phyloP scores from a whole-genome alignment of 2,329 filamentous ascomycete species.

The Lachnellula cervina region DNA sequence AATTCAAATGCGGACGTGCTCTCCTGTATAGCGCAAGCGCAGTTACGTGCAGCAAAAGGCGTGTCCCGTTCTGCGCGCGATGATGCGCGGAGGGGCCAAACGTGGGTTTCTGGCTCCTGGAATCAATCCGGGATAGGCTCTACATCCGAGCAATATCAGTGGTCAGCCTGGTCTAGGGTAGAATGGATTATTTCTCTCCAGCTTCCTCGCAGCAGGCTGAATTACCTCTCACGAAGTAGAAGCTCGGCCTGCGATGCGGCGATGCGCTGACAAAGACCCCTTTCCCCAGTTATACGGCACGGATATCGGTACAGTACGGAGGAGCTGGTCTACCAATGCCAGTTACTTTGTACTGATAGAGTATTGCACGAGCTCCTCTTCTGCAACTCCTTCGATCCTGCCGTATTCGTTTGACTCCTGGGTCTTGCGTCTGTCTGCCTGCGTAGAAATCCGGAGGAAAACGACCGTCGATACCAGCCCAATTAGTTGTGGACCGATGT shows the following conservation, averaged over 20 bases:
- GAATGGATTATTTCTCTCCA: neutral
- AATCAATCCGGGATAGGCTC: too few relatives aligned
- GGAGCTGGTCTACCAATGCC: too few relatives aligned
- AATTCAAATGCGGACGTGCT: too few relatives aligned
- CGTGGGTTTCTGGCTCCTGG: too few relatives aligned
- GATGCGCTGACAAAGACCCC: conserved; percentile 4
- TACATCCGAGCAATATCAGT: too few relatives aligned
- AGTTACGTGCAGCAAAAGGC: too few relatives aligned
- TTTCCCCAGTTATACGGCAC: conserved; percentile 1
- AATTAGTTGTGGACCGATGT: neutral
- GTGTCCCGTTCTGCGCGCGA: too few relatives aligned
- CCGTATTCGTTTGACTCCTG: too few relatives aligned
- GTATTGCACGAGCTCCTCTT: conserved; percentile 1
- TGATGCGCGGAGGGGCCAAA: too few relatives aligned
- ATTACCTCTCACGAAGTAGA: neutral
- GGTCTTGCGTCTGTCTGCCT: neutral
- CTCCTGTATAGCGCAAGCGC: too few relatives aligned
- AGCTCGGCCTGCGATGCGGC: conserved; percentile 1
- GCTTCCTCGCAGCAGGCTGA: neutral
- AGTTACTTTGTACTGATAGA: neutral
- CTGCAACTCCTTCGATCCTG: too few relatives aligned
- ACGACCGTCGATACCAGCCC: neutral
- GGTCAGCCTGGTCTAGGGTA: neutral
- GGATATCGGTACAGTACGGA: neutral
- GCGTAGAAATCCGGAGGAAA: neutral